A percentile compares a stretch with the other conserved stretches of the same genome.
Conservation (phyloP, 371 early-diverging fungal species). For the Syncephalastrum contaminatum region DNA sequence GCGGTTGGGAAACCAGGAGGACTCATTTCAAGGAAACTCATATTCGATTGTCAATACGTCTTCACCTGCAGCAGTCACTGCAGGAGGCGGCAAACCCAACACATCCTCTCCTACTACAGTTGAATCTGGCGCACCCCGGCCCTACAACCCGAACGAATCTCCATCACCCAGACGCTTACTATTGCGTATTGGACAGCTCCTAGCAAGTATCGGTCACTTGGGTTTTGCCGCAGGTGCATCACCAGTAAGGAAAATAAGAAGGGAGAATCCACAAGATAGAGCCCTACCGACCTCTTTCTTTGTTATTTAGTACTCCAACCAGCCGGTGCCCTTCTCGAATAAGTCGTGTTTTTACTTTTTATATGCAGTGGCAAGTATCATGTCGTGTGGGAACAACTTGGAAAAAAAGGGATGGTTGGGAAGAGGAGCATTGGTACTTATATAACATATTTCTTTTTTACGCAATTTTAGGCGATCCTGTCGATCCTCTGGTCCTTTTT, state of each 20-base stretch:
- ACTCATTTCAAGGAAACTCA: constrained; percentile 11
- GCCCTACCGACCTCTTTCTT: background rate
- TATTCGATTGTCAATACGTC: constrained; percentile 10
- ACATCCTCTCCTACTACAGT: background rate
- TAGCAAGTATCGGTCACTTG: constrained; percentile 36
- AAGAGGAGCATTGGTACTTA: constrained; percentile 3
- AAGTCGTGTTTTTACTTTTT: constrained; percentile 37
- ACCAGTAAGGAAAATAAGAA: constrained; percentile 33
- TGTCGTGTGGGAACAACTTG: background rate
- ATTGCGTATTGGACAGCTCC: constrained; percentile 29
- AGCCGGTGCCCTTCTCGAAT: constrained; percentile 28
- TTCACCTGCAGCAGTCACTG: constrained; percentile 4
- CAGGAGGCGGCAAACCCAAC: background rate
- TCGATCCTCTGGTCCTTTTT: constrained; percentile 44
- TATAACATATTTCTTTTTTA: background rate
- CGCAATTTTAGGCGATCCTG: constrained; percentile 29
- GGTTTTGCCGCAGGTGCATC: constrained; percentile 52
- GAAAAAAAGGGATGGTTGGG: background rate
- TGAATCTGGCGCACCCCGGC: constrained; percentile 4
- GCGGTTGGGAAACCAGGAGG: constrained; percentile 13
- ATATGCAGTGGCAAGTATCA: constrained; percentile 37
- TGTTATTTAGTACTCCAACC: constrained; percentile 21
- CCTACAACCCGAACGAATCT: constrained; percentile 5
- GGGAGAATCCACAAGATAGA: background rate
- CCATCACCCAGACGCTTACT: constrained; percentile 29